Conservation (phyloP, 2,329 filamentous ascomycete genomes). For the Pseudogymnoascus sp. region DNA sequence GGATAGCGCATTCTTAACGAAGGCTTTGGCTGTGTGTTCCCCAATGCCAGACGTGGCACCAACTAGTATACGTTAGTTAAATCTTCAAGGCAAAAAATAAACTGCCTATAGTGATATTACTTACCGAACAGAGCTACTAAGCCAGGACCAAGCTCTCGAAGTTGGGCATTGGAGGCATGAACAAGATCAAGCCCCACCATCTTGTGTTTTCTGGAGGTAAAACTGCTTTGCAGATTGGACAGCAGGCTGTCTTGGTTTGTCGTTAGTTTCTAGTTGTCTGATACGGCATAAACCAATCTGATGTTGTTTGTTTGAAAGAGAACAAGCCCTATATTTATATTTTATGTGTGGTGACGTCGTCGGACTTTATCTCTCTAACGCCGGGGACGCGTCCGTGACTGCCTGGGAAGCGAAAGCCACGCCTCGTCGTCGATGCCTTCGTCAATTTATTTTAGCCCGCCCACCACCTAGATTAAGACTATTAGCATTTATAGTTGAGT, state of each 20-base stretch:
- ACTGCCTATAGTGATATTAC: neutral
- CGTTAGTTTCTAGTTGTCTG: neutral
- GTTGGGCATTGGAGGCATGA: constrained; percentile 22
- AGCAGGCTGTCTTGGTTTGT: neutral
- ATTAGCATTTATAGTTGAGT: neutral
- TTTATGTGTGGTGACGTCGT: neutral
- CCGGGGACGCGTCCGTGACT: neutral
- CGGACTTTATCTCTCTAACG: no score
- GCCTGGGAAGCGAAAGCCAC: constrained; percentile 1
- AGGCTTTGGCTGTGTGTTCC: constrained; percentile 37
- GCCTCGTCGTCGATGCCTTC: neutral
- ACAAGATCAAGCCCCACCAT: constrained; percentile 25
- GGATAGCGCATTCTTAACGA: constrained; percentile 33
- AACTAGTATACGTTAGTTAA: constrained; percentile 13
- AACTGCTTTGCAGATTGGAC: neutral
- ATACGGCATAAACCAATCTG: neutral
- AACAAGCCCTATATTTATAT: neutral
- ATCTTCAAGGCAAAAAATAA: neutral
- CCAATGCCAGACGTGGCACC: constrained; percentile 46
- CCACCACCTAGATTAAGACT: neutral
- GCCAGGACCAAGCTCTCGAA: constrained; percentile 24
- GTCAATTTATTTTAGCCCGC: neutral
- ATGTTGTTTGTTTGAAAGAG: neutral
- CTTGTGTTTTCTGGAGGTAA: neutral
- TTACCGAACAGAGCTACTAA: constrained; percentile 26